These are phyloP conservation scores for Ogataea parapolymorpha DNA, from an alignment of 805 yeast genomes.

Conservation along the genomic window DNA sequence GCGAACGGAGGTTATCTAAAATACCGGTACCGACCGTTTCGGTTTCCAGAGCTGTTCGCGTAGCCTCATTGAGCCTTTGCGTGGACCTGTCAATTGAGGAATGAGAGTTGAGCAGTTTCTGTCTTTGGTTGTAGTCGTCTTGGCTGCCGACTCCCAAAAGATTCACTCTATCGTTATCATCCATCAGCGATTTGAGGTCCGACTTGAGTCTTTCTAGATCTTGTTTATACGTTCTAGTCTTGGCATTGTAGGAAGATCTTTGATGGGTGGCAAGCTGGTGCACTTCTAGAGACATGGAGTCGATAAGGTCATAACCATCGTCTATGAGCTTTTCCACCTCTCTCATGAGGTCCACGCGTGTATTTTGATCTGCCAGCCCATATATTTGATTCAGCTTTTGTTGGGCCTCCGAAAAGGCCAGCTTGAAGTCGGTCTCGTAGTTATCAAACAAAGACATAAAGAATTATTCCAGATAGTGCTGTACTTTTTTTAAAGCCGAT, in stretches of 20 bases:
- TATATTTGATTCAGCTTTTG: constrained; percentile 58
- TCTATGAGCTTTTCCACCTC: constrained; percentile 69
- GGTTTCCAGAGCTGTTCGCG: constrained; percentile 87
- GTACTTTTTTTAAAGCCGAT: constrained; percentile 3
- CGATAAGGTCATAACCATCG: constrained; percentile 75
- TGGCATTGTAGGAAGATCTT: constrained; percentile 69
- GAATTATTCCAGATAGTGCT: neutral
- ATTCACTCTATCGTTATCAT: constrained; percentile 67
- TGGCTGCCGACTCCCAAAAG: constrained; percentile 60
- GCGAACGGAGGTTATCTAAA: constrained; percentile 82
- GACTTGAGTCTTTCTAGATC: constrained; percentile 57
- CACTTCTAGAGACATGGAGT: constrained; percentile 84
- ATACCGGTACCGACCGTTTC: constrained; percentile 90
- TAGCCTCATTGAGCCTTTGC: constrained; percentile 81
- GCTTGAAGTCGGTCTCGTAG: constrained; percentile 69
- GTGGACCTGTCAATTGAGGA: constrained; percentile 78
- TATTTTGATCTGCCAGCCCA: constrained; percentile 42
- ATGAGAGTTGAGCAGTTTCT: constrained; percentile 72
- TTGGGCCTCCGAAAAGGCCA: constrained; percentile 66
- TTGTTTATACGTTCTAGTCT: constrained; percentile 65
- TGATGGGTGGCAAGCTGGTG: constrained; percentile 75
- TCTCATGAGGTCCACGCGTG: constrained; percentile 51
- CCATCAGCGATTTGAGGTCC: constrained; percentile 53
- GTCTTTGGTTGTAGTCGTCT: constrained; percentile 63
- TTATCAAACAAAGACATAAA: constrained; percentile 48